A percentile compares a stretch with the other conserved stretches of the same genome.
Conservation (phyloP, 441 rosid genomes). For the Erodium texanum region DNA sequence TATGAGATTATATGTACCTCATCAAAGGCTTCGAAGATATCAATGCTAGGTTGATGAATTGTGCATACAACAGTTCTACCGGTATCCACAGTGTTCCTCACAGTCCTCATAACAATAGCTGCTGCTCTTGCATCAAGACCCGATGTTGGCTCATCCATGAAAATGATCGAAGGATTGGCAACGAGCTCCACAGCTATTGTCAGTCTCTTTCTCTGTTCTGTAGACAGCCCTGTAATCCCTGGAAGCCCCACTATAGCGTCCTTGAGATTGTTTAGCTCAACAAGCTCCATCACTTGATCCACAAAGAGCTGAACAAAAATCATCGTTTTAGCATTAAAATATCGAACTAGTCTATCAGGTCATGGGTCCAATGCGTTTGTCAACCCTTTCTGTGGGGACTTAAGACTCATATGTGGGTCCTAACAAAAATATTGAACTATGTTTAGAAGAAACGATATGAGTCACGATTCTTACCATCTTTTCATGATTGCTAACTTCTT, state of each 20-base stretch:
- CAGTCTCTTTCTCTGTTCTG: constrained; percentile 2
- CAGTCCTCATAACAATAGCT: neutral
- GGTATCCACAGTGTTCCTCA: neutral
- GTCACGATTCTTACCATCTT: neutral
- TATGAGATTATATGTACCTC: neutral
- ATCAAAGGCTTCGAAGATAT: constrained; percentile 4
- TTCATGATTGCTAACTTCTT: neutral
- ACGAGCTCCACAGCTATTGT: constrained; percentile 3
- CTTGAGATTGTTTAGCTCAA: neutral
- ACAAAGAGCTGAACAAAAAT: neutral
- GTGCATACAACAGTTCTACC: neutral
- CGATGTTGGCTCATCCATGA: neutral
- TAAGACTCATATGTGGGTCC: no score
- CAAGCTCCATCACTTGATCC: neutral
- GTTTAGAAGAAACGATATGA: neutral
- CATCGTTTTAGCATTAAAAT: no score
- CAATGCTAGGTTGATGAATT: constrained; percentile 2
- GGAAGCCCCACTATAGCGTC: neutral
- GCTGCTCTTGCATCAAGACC: neutral
- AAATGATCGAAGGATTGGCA: neutral
- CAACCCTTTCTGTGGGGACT: no score
- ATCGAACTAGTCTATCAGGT: no score
- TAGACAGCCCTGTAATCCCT: neutral
- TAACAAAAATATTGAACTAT: no score
- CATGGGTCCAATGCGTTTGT: no score